Evolutionary conservation across 106 monocot genomes (phyloP), one percentile per base, ranked within the genome.

Genomic region (Allium sativum): DNA sequence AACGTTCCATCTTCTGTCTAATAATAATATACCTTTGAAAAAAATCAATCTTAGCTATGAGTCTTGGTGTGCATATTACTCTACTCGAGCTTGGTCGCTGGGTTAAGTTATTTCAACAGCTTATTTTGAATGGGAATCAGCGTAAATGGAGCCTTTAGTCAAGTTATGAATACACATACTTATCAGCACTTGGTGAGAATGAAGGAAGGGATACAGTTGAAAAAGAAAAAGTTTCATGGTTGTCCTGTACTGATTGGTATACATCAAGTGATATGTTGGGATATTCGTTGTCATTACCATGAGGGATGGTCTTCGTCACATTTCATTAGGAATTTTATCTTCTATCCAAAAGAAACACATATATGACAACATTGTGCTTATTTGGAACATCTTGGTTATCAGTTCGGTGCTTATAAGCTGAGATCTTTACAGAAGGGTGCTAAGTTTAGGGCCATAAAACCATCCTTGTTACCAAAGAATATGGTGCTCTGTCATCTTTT

Each of bases 131-230:
- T 78, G 98, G 98, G 13, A 98, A 98, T 66, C 74, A 78, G 46
- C 78, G 74, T 10, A 67, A 45, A 44, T 98, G 98, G 98, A 92
- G 98, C 52, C 82, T 98, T 45, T 84, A 80, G 9, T 47, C 92
- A 68, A 98, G 98, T 74, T 98, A 77, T 76, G 98, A 92, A 66
- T 92, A 98, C 44, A 92, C 77, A 10, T 98, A 91, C 67, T 44
- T 92, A 40, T 85, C 98, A 18, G 80, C 88, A n/a, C 70, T 98
- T 55, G 92, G 98, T 55, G 88, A 92, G 62, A 40, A 22, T 42
- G 72, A 75, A 53, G 85, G 77, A 52, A 76, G 63, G 7, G 76
- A 81, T 0, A 56, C 70, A 20, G 43, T 88, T 62, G 59, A 61
- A 52, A 79, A 81, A 61, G 82, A 59, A 43, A 98, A 90, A 75